These are phyloP conservation scores for Decorospora gaudefroyi DNA, from an alignment of 2,329 filamentous ascomycete genomes.

Conservation along the genomic window DNA sequence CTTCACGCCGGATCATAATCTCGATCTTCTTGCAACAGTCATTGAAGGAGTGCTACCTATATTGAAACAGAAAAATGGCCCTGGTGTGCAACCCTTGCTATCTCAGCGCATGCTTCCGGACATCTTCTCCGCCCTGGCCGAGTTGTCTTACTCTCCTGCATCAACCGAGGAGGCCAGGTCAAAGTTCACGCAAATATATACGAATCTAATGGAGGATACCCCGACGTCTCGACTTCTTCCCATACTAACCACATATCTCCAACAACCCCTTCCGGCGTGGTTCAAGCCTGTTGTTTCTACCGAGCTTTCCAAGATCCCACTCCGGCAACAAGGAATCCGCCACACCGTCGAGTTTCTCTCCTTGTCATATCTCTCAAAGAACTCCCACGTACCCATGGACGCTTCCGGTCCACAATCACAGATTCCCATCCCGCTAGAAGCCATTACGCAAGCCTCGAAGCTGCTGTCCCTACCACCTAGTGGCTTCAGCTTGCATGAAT, in stretches of 20 bases:
- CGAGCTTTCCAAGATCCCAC: conserved; percentile 63
- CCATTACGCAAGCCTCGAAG: conserved; percentile 65
- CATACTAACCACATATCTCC: conserved; percentile 65
- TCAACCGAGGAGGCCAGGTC: conserved; percentile 11
- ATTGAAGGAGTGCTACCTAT: conserved; percentile 31
- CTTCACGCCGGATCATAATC: conserved; percentile 14
- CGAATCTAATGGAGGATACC: conserved; percentile 31
- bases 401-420: conserved; percentile 41
- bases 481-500: conserved; percentile 59
- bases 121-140: conserved; percentile 41
- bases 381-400: conserved; percentile 50
- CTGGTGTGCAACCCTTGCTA: conserved; percentile 45
- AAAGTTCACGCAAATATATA: conserved; percentile 26
- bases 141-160: conserved; percentile 43
- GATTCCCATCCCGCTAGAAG: conserved; percentile 69
- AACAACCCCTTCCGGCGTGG: conserved; percentile 65
- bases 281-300: conserved; percentile 62
- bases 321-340: conserved; percentile 66
- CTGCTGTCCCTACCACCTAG: conserved; percentile 65
- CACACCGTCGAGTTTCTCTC: conserved; percentile 73
- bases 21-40: conserved; percentile 19
- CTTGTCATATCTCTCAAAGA: conserved; percentile 62
- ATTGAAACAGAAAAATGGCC: conserved; percentile 31
- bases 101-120: conserved; percentile 44
- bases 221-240: conserved; percentile 63